Conservation (phyloP, 148 eudicot species). For the Vaccinium vitisidaea region DNA sequence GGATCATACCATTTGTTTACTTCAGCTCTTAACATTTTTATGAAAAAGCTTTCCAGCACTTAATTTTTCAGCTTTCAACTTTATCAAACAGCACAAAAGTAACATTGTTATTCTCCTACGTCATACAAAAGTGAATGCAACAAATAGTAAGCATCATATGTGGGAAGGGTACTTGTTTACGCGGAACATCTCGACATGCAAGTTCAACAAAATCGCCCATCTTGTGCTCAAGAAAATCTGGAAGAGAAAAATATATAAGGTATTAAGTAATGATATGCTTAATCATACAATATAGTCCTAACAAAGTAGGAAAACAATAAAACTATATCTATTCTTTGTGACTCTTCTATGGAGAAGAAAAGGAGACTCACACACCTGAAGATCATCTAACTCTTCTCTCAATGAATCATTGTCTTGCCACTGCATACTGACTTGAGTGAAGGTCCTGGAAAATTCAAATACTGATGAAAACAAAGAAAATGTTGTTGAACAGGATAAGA, state of each 20-base stretch:
- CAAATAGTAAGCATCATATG: not conserved
- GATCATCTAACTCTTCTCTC: slow-evolving; percentile 97
- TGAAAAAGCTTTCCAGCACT: not conserved
- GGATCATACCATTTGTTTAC: not conserved
- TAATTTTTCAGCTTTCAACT: not conserved
- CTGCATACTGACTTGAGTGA: slow-evolving; percentile 96
- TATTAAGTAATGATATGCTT: slow-evolving; percentile 19
- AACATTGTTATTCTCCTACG: not conserved
- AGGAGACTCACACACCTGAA: slow-evolving; percentile 54
- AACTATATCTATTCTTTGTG: slow-evolving; percentile 6
- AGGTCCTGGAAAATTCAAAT: slow-evolving; percentile 57
- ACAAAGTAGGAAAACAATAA: not conserved
- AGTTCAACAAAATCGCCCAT: slow-evolving; percentile 96
- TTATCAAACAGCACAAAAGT: not conserved
- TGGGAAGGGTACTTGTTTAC: slow-evolving; percentile 91
- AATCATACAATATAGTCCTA: not conserved
- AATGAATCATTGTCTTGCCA: slow-evolving; percentile 99
- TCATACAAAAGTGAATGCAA: not conserved
- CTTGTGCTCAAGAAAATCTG: slow-evolving; percentile 98
- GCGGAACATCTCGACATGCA: slow-evolving; percentile 99
- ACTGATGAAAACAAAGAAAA: slow-evolving; percentile 6
- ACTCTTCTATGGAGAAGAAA: not conserved
- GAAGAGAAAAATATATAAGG: slow-evolving; percentile 22
- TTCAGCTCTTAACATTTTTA: not conserved
- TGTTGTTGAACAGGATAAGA: not conserved